Evolutionary conservation across 192 early-diverging fungal species (phyloP).

Genomic region (Coemansia sp.): DNA sequence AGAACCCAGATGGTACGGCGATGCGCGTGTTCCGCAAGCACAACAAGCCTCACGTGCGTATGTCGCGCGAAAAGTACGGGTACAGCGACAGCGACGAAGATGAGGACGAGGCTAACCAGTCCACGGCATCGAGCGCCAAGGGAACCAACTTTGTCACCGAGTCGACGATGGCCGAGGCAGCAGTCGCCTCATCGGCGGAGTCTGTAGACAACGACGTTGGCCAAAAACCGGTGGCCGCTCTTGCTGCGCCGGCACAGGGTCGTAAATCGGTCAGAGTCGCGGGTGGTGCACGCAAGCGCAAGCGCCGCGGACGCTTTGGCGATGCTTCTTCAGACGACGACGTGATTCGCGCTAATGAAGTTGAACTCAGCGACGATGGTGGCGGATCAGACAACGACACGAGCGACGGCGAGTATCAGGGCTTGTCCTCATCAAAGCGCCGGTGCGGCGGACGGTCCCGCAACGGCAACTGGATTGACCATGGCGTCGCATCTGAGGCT

Average conservation of each 20-base stretch:
- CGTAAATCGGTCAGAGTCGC: background rate
- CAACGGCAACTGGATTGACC: constrained; percentile 1
- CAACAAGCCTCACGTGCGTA: constrained; percentile 64
- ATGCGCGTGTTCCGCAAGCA: constrained; percentile 84
- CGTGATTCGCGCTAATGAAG: constrained; percentile 55
- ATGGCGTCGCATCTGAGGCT: background rate
- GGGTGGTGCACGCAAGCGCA: constrained; percentile 36
- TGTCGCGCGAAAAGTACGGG: constrained; percentile 62
- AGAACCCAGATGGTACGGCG: constrained; percentile 74
- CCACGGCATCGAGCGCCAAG: constrained; percentile 26
- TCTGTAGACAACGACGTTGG: constrained; percentile 19
- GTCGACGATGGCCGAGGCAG: constrained; percentile 14
- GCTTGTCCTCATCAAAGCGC: constrained; percentile 32
- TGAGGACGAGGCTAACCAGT: constrained; percentile 24
- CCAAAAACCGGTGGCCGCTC: background rate
- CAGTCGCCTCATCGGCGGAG: constrained; percentile 20
- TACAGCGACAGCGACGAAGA: constrained; percentile 57
- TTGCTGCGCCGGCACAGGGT: background rate
- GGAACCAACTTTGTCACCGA: constrained; percentile 15
- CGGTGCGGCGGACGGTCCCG: constrained; percentile 22
- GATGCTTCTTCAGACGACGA: constrained; percentile 49
- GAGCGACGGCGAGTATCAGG: constrained; percentile 48
- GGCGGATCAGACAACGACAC: constrained; percentile 11
- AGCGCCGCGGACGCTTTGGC: constrained; percentile 43
- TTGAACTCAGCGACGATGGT: constrained; percentile 52